Conservation (phyloP, 1,284 basidiomycete species). For the Sutorius eximius region DNA sequence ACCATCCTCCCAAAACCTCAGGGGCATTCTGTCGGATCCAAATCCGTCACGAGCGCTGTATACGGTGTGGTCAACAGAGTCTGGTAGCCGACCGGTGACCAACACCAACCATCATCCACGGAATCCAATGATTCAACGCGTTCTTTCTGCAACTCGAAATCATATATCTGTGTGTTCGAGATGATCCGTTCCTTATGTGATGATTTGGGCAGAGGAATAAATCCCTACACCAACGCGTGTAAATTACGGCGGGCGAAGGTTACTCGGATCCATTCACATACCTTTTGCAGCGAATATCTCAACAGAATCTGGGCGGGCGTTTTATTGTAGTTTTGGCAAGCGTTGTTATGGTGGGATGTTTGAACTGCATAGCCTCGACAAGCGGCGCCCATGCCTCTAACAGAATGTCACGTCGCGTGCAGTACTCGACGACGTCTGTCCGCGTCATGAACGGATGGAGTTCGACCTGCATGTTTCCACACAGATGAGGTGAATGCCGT, state of each 20-base stretch:
- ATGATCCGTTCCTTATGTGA: constrained; percentile 53
- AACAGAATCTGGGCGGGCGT: constrained; percentile 67
- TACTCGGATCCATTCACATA: constrained; percentile 30
- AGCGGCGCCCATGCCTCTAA: constrained; percentile 64
- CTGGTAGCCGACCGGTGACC: constrained; percentile 4
- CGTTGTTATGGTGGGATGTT: constrained; percentile 44
- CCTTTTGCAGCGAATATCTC: constrained; percentile 68
- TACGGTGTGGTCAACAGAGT: constrained; percentile 2
- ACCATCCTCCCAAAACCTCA: constrained; percentile 6
- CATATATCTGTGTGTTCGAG: constrained; percentile 58
- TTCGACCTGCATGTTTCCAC: constrained; percentile 46
- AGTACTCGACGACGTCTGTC: constrained; percentile 61
- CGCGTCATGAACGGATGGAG: constrained; percentile 77
- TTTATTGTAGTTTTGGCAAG: constrained; percentile 57
- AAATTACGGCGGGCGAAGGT: neutral
- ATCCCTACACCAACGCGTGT: constrained; percentile 38
- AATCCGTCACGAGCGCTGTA: constrained; percentile 5
- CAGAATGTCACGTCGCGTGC: constrained; percentile 56
- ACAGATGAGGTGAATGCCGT: constrained; percentile 4
- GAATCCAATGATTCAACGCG: constrained; percentile 58
- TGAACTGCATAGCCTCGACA: constrained; percentile 45
- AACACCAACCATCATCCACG: constrained; percentile 21
- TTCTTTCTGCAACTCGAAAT: constrained; percentile 53
- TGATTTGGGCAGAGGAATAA: constrained; percentile 62
- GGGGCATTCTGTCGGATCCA: constrained; percentile 13